phyloP scores from a whole-genome alignment of 2,329 filamentous ascomycete species.

The Xylariaceae sp. region DNA sequence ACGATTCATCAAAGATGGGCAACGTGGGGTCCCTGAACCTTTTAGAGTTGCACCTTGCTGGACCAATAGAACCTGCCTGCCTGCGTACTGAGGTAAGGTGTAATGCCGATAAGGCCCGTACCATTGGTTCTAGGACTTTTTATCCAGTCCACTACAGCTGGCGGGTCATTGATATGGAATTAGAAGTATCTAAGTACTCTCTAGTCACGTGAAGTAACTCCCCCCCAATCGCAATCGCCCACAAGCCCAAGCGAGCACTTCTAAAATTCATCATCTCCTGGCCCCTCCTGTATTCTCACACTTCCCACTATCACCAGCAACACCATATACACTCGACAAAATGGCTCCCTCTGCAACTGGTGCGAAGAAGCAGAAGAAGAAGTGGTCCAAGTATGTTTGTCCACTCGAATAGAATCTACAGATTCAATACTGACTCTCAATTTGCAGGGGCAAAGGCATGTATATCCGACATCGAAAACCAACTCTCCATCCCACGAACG shows the following conservation, averaged over 20 bases:
- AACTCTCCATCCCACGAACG: background rate
- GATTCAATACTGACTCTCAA: conserved; percentile 21
- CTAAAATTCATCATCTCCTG: conserved; percentile 29
- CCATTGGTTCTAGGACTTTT: too few relatives aligned
- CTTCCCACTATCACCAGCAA: conserved; percentile 27
- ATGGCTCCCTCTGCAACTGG: conserved; percentile 54
- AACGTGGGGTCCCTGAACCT: too few relatives aligned
- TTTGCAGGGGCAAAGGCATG: conserved; percentile 31
- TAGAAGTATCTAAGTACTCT: background rate
- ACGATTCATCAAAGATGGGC: too few relatives aligned
- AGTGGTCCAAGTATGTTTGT: conserved; percentile 66
- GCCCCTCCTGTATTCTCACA: conserved; percentile 27
- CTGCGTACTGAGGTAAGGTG: too few relatives aligned
- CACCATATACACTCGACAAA: conserved; percentile 34
- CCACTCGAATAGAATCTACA: too few relatives aligned
- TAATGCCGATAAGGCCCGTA: too few relatives aligned
- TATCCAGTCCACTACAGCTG: too few relatives aligned
- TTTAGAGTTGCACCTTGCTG: too few relatives aligned
- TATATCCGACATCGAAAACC: conserved; percentile 16
- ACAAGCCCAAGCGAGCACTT: conserved; percentile 30
- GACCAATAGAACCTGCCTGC: too few relatives aligned
- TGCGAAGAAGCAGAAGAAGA: conserved; percentile 80
- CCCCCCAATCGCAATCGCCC: conserved; percentile 17
- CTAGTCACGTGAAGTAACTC: conserved; percentile 22
- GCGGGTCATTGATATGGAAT: too few relatives aligned